Conservation (phyloP, 805 yeast species). For the Starmerella gropengiesseri region DNA sequence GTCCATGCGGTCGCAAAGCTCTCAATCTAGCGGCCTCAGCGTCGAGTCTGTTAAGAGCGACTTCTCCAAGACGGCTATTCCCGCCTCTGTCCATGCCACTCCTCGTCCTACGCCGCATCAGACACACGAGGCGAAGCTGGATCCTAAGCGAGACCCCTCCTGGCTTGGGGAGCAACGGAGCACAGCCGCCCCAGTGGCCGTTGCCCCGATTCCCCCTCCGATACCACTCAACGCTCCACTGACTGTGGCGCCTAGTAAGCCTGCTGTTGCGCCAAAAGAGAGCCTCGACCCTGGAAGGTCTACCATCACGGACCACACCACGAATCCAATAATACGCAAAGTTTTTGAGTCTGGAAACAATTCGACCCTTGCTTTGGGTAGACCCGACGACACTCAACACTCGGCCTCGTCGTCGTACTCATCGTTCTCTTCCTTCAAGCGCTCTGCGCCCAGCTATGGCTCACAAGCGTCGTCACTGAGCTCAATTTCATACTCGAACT, state of each 20-base stretch:
- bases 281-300: constrained; percentile 4
- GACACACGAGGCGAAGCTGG: too few species aligned
- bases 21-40: neutral
- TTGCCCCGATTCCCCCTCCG: neutral
- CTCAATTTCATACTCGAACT: constrained; percentile 4
- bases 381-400: constrained; percentile 6
- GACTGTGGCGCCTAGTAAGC: neutral
- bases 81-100: too few species aligned
- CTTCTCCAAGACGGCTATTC: too few species aligned
- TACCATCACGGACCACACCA: neutral
- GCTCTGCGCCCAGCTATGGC: constrained; percentile 12
- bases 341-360: constrained; percentile 16
- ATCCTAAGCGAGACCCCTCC: constrained; percentile 3
- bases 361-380: constrained; percentile 10
- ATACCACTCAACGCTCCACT: neutral
- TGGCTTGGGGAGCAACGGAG: constrained; percentile 1
- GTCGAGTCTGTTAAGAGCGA: constrained; percentile 1
- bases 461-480: constrained; percentile 13
- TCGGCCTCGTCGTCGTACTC: constrained; percentile 19
- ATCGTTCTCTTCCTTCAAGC: constrained; percentile 15
- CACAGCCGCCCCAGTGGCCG: neutral
- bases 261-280: neutral
- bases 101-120: too few species aligned
- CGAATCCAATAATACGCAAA: constrained; percentile 4
- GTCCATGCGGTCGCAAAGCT: constrained; percentile 17